Conservation (phyloP, 2,329 filamentous ascomycete genomes). For the Microdochium trichocladiopsis region DNA sequence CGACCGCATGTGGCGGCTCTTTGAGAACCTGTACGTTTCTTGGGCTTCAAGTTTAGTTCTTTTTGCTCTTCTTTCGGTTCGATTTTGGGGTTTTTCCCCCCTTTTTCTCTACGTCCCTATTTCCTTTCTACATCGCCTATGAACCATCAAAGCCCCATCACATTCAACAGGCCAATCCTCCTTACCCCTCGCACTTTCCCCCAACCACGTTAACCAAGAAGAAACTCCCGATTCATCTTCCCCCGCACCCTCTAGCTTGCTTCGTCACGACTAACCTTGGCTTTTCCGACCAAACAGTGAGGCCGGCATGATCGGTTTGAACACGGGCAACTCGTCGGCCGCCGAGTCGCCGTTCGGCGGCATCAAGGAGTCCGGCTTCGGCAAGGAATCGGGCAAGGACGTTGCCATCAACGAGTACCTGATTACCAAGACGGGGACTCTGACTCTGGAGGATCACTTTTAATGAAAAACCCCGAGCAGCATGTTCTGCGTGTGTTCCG, state of each 20-base stretch:
- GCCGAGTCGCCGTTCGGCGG: constrained; percentile 39
- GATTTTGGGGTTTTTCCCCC: no score
- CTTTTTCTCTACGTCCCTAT: no score
- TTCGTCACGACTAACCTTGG: no score
- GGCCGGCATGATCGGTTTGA: constrained; percentile 39
- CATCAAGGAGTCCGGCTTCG: constrained; percentile 39
- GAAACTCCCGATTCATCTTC: no score
- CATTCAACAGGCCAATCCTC: no score
- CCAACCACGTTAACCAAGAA: no score
- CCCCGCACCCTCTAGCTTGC: no score
- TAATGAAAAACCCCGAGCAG: not conserved
- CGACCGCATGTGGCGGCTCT: constrained; percentile 48
- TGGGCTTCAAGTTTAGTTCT: not conserved
- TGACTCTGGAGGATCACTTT: constrained; percentile 1
- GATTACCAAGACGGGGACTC: constrained; percentile 4
- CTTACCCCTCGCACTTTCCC: no score
- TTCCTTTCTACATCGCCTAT: no score
- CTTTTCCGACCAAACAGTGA: constrained; percentile 24
- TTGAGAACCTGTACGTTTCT: constrained; percentile 38
- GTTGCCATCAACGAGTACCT: constrained; percentile 4
- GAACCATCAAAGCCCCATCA: no score
- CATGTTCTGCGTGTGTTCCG: not conserved
- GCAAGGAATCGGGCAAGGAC: constrained; percentile 10
- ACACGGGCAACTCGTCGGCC: constrained; percentile 33
- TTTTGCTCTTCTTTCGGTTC: no score